phyloP scores from a whole-genome alignment of 768 basidiomycete species.

The Gelatoporia subvermispora region DNA sequence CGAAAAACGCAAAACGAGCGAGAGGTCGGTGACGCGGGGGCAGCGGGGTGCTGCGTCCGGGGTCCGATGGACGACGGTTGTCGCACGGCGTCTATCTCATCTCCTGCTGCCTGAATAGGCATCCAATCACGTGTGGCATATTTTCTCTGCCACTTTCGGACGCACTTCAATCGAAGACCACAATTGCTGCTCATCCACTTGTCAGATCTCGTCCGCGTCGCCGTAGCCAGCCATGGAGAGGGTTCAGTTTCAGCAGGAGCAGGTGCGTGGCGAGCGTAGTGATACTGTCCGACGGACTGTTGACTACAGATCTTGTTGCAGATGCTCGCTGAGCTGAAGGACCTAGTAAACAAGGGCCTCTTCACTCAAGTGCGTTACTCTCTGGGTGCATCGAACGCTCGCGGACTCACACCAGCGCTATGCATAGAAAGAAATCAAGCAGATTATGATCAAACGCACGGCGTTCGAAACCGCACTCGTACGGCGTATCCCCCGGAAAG shows the following conservation, averaged over 20 bases:
- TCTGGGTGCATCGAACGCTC: too few species aligned
- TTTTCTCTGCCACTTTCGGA: background rate
- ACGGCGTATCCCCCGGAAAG: conserved; percentile 77
- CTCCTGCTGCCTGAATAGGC: background rate
- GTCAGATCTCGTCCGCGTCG: background rate
- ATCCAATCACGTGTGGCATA: background rate
- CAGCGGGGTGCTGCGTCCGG: too few species aligned
- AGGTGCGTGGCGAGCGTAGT: conserved; percentile 38
- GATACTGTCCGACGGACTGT: background rate
- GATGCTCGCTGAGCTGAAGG: conserved; percentile 95
- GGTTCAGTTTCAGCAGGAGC: conserved; percentile 91
- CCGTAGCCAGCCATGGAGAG: conserved; percentile 66
- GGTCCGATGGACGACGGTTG: too few species aligned
- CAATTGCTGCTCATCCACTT: background rate
- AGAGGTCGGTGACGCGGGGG: too few species aligned
- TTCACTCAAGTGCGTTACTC: conserved; percentile 63
- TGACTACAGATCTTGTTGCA: conserved; percentile 23
- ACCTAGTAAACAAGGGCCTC: conserved; percentile 77
- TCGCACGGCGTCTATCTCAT: too few species aligned
- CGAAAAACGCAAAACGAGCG: too few species aligned
- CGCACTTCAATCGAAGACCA: too few species aligned
- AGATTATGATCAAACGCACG: conserved; percentile 82
- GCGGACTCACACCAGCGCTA: background rate
- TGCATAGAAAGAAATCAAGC: conserved; percentile 67
- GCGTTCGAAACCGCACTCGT: conserved; percentile 80